Percentiles rank a stretch among this genome's conserved stretches.
Conservation (phyloP, 345 rosid species). For the Eucalyptus leucophloia region DNA sequence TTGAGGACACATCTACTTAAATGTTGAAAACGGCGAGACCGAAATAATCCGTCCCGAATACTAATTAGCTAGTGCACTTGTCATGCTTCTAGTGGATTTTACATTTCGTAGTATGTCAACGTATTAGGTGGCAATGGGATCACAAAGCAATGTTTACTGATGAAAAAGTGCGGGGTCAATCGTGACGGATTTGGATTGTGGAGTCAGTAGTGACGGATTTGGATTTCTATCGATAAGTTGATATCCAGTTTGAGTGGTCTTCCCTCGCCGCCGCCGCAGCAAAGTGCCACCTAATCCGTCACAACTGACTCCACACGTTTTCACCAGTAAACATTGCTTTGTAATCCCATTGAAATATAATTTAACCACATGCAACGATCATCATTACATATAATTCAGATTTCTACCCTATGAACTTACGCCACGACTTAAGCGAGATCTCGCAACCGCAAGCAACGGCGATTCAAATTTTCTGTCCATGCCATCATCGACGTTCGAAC, state of each 20-base stretch:
- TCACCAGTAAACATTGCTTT: background rate
- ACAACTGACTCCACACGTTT: background rate
- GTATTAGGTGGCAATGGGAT: too few species aligned
- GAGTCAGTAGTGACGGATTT: too few species aligned
- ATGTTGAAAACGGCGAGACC: background rate
- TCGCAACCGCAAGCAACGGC: background rate
- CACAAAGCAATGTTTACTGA: too few species aligned
- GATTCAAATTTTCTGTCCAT: background rate
- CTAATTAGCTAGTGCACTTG: background rate
- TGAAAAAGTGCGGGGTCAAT: too few species aligned
- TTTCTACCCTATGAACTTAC: background rate
- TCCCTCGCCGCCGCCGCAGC: too few species aligned
- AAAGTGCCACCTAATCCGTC: too few species aligned
- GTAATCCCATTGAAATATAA: background rate
- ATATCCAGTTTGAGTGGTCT: too few species aligned
- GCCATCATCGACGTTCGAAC: background rate
- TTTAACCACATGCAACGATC: background rate
- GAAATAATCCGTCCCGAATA: background rate
- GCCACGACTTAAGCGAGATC: background rate
- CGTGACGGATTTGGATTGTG: too few species aligned
- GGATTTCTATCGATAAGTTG: too few species aligned
- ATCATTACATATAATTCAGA: background rate
- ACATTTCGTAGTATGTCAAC: background rate
- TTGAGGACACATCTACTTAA: background rate
- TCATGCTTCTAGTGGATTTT: background rate